Conservation (phyloP, 108 stramenopile species). For the Fragilaria crotonensis region DNA sequence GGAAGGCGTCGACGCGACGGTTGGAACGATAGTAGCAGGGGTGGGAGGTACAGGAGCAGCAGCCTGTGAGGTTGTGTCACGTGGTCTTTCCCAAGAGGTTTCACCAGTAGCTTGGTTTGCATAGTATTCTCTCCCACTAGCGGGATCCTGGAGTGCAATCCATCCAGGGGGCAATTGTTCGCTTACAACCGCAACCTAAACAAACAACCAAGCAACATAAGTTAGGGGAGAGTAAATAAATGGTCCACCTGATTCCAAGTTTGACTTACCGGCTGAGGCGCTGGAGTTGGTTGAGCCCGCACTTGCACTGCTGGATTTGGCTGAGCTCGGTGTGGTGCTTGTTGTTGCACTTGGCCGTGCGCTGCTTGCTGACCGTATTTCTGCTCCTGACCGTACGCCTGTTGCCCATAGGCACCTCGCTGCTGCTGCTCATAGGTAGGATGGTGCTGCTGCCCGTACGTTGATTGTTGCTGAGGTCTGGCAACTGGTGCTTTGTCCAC, state of each 20-base stretch:
- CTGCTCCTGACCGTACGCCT: neutral
- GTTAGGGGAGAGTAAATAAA: slow-evolving; percentile 7
- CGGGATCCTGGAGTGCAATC: slow-evolving; percentile 71
- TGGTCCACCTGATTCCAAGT: neutral
- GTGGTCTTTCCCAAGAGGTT: slow-evolving; percentile 80
- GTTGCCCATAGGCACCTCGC: slow-evolving; percentile 4
- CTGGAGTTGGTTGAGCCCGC: neutral
- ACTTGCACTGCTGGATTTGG: slow-evolving; percentile 12
- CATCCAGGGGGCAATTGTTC: slow-evolving; percentile 60
- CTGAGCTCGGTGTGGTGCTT: slow-evolving; percentile 18
- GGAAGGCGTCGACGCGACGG: slow-evolving; percentile 18
- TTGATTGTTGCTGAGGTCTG: slow-evolving; percentile 4
- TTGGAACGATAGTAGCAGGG: neutral
- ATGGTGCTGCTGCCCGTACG: slow-evolving; percentile 3
- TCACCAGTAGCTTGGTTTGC: slow-evolving; percentile 81
- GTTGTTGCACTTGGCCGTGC: neutral
- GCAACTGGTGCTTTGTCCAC: slow-evolving; percentile 45
- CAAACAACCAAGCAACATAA: neutral
- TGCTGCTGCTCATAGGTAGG: slow-evolving; percentile 18
- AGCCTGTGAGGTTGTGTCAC: slow-evolving; percentile 13
- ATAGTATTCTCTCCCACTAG: slow-evolving; percentile 71
- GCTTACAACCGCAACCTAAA: slow-evolving; percentile 2
- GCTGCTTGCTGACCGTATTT: slow-evolving; percentile 10
- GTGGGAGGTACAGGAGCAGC: slow-evolving; percentile 21
- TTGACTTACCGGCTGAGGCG: neutral